A percentile compares a stretch with the other conserved stretches of the same genome.
phyloP scores from a whole-genome alignment of 352 stramenopile species.

The Phytophthora kernoviae region DNA sequence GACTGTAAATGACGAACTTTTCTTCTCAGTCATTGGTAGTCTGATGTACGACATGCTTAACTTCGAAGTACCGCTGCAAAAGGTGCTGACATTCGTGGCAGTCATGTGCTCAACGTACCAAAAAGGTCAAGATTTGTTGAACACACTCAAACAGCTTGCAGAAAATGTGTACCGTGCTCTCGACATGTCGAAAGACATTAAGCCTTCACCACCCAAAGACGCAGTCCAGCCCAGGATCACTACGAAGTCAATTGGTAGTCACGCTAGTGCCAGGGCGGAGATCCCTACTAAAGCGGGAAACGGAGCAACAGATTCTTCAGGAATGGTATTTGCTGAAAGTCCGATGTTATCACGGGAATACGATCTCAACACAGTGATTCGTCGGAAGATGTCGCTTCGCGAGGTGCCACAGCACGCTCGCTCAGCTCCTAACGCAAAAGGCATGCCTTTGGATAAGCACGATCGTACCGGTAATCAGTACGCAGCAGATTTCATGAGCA shows the following conservation, averaged over 20 bases:
- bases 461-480: slow-evolving; percentile 15
- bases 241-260: slow-evolving; percentile 9
- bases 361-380: slow-evolving; percentile 80
- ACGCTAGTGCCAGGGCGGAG: slow-evolving; percentile 2
- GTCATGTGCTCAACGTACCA: slow-evolving; percentile 88
- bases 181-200: slow-evolving; percentile 78
- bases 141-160: slow-evolving; percentile 79
- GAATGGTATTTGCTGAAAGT: slow-evolving; percentile 33
- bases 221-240: slow-evolving; percentile 22
- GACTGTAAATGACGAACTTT: slow-evolving; percentile 68
- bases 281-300: slow-evolving; percentile 2
- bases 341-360: slow-evolving; percentile 61
- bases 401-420: slow-evolving; percentile 31
- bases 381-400: slow-evolving; percentile 74
- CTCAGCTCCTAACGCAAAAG: slow-evolving; percentile 4
- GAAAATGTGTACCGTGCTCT: slow-evolving; percentile 82
- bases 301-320: slow-evolving; percentile 2
- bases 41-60: slow-evolving; percentile 89
- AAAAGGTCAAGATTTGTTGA: slow-evolving; percentile 66
- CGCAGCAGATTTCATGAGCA: slow-evolving; percentile 27
- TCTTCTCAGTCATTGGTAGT: slow-evolving; percentile 84
- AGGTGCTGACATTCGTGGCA: slow-evolving; percentile 78
- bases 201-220: slow-evolving; percentile 36
- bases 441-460: slow-evolving; percentile 2
- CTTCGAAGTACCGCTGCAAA: slow-evolving; percentile 71